phyloP scores from a whole-genome alignment of 78 protist species.

The Chrysochromulina tobinii region DNA sequence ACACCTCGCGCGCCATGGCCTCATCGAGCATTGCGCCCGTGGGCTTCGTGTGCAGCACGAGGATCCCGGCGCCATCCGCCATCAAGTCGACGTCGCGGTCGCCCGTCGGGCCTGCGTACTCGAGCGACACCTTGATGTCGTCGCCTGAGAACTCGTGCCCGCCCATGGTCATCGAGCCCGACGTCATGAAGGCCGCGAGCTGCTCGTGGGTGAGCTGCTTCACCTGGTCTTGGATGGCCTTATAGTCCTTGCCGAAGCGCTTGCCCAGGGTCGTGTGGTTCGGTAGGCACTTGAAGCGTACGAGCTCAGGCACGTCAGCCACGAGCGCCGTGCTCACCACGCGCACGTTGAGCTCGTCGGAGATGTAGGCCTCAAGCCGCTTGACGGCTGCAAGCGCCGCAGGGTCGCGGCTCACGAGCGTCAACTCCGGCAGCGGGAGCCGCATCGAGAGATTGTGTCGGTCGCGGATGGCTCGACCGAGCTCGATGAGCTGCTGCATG shows the following conservation, averaged over 20 bases:
- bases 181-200: neutral
- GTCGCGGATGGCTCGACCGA: constrained; percentile 86
- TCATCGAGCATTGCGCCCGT: constrained; percentile 51
- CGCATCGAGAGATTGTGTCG: constrained; percentile 68
- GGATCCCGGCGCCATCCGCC: constrained; percentile 54
- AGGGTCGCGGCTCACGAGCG: constrained; percentile 51
- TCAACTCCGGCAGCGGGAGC: constrained; percentile 35
- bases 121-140: constrained; percentile 14
- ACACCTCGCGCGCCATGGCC: constrained; percentile 83
- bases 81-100: neutral
- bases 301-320: neutral
- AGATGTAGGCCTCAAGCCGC: constrained; percentile 60
- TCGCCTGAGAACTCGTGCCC: constrained; percentile 36
- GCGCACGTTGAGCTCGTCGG: constrained; percentile 41
- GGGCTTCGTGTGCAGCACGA: constrained; percentile 36
- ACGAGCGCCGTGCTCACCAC: neutral
- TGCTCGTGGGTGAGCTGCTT: neutral
- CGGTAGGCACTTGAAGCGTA: constrained; percentile 1
- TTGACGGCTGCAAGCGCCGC: constrained; percentile 54
- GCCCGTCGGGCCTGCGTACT: neutral
- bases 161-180: neutral
- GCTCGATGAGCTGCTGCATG: constrained; percentile 85
- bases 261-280: constrained; percentile 28
- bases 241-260: constrained; percentile 40
- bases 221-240: neutral